Evolutionary conservation across 306 rosid genomes (phyloP).

Genomic region (Cicer pinnatifidum): DNA sequence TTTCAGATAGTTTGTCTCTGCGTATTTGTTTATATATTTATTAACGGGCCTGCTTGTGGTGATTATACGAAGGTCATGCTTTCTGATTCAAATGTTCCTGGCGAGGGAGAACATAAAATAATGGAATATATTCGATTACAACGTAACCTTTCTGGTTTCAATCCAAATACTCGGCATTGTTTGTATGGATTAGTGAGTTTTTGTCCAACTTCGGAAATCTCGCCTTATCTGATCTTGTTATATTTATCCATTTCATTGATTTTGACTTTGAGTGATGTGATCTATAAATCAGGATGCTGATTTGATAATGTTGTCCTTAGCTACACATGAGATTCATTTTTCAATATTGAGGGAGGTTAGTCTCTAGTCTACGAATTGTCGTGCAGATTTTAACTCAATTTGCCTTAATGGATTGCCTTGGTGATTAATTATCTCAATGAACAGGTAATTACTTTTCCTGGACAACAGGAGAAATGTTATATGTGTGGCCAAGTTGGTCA

Average conservation of each 20-base stretch:
- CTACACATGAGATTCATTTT: constrained; percentile 96
- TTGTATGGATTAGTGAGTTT: constrained; percentile 90
- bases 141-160: constrained; percentile 77
- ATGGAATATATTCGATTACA: constrained; percentile 84
- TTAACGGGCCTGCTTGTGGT: constrained; percentile 65
- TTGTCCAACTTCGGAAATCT: constrained; percentile 37
- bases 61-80: constrained; percentile 91
- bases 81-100: constrained; percentile 95
- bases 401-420: constrained; percentile 44
- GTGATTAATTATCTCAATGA: constrained; percentile 39
- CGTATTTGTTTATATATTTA: constrained; percentile 50
- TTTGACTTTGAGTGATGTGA: constrained; percentile 24
- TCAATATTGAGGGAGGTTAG: constrained; percentile 96
- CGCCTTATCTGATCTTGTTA: constrained; percentile 1
- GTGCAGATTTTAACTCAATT: constrained; percentile 39
- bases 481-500: constrained; percentile 93
- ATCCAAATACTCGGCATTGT: constrained; percentile 89
- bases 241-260: constrained; percentile 2
- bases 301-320: constrained; percentile 89
- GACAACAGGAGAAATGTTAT: constrained; percentile 91
- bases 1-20: constrained; percentile 63
- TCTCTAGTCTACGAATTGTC: constrained; percentile 39
- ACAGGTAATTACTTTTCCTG: constrained; percentile 85
- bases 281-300: constrained; percentile 83
- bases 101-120: constrained; percentile 98